These are phyloP conservation scores for Mycena pura DNA, from an alignment of 768 basidiomycete genomes.

Conservation along the genomic window DNA sequence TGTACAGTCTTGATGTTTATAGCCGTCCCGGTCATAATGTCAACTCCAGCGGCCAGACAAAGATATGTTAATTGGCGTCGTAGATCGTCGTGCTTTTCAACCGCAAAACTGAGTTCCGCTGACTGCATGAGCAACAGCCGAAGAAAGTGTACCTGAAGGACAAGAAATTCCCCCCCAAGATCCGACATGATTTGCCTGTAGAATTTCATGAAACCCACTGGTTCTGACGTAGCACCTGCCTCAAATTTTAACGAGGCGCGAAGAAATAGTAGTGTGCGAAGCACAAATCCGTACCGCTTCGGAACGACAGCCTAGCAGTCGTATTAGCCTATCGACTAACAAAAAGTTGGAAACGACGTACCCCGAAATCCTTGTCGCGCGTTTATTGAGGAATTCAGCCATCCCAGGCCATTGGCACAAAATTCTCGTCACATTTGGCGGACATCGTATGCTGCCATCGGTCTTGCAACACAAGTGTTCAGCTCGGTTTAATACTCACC, in stretches of 20 bases:
- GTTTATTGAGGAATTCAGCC: neutral
- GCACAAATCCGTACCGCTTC: neutral
- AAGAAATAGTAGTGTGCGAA: neutral
- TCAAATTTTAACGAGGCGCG: neutral
- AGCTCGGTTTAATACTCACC: too few species aligned
- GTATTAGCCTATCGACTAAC: neutral
- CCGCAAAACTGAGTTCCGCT: neutral
- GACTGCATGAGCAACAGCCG: neutral
- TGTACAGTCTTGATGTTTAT: neutral
- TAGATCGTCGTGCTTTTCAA: constrained; percentile 17
- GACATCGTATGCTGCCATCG: constrained; percentile 13
- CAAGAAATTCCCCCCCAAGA: constrained; percentile 1
- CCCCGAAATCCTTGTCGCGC: constrained; percentile 7
- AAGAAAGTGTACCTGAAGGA: constrained; percentile 3
- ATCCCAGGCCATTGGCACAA: constrained; percentile 15
- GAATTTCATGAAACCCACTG: constrained; percentile 9
- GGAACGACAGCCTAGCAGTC: constrained; percentile 9
- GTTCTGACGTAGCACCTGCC: constrained; percentile 5
- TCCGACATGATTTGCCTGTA: constrained; percentile 10
- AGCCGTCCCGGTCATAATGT: neutral
- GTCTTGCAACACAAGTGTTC: neutral
- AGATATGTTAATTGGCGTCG: constrained; percentile 2
- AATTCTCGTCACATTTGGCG: constrained; percentile 20
- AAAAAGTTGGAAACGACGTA: neutral
- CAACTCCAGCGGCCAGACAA: constrained; percentile 12